A percentile compares a stretch with the other conserved stretches of the same genome.
Conservation (phyloP, 805 yeast species). For the Spathaspora boniae region DNA sequence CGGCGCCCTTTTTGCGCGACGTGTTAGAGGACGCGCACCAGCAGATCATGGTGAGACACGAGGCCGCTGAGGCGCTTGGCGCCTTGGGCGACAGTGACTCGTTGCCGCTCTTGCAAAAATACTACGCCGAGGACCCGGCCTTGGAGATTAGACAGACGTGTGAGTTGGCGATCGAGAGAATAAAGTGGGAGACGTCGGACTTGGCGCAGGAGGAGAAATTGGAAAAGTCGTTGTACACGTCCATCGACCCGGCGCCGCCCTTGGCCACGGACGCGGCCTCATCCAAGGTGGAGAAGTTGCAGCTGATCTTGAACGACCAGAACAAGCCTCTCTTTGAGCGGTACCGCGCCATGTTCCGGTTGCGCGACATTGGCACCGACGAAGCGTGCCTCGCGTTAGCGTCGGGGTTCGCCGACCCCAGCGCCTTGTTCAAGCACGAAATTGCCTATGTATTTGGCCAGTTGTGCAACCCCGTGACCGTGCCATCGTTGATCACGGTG, state of each 20-base stretch:
- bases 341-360: conserved; percentile 97
- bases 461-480: conserved; percentile 87
- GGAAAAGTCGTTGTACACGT: conserved; percentile 73
- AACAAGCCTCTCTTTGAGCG: conserved; percentile 80
- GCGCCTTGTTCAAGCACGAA: conserved; percentile 95
- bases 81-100: conserved; percentile 85
- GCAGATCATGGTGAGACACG: conserved; percentile 97
- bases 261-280: conserved; percentile 53
- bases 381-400: conserved; percentile 94
- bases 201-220: conserved; percentile 62
- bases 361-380: conserved; percentile 89
- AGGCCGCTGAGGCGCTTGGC: conserved; percentile 98
- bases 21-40: conserved; percentile 67
- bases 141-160: conserved; percentile 95
- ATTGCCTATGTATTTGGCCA: conserved; percentile 98
- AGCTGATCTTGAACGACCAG: conserved; percentile 71
- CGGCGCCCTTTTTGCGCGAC: conserved; percentile 70
- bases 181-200: conserved; percentile 84
- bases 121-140: conserved; percentile 68
- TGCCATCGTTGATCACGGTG: conserved; percentile 81
- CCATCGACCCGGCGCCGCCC: conserved; percentile 99
- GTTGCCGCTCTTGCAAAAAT: conserved; percentile 60
- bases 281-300: conserved; percentile 63
- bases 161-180: conserved; percentile 93
- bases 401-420: conserved; percentile 81